Percentiles rank a stretch among this genome's conserved stretches.
These are phyloP conservation scores for Ormosia emarginata DNA, from an alignment of 306 rosid genomes.

Conservation along the genomic window DNA sequence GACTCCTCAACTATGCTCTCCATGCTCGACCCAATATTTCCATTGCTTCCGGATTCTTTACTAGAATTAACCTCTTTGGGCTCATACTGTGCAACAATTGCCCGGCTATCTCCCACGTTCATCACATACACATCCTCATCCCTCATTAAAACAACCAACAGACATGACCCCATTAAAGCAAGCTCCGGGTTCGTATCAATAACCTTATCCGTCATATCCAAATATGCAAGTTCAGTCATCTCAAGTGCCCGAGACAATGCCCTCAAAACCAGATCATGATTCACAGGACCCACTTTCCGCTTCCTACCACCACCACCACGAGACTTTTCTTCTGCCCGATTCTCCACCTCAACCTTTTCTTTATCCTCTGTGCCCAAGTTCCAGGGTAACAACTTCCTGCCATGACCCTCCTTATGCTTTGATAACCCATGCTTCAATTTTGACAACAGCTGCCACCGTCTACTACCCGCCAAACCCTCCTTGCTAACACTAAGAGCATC, in stretches of 20 bases:
- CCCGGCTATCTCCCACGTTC: constrained; percentile 96
- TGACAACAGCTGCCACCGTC: constrained; percentile 74
- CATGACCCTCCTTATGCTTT: constrained; percentile 73
- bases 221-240: constrained; percentile 65
- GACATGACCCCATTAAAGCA: constrained; percentile 90
- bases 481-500: constrained; percentile 79
- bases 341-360: constrained; percentile 56
- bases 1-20: constrained; percentile 70
- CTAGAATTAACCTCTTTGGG: constrained; percentile 48
- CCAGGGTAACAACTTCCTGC: constrained; percentile 48
- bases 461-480: constrained; percentile 64
- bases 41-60: constrained; percentile 26
- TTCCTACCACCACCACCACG: constrained; percentile 28
- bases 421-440: constrained; percentile 75
- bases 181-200: constrained; percentile 77
- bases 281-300: constrained; percentile 77
- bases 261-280: constrained; percentile 68
- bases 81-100: constrained; percentile 78
- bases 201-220: constrained; percentile 86
- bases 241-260: constrained; percentile 82
- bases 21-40: constrained; percentile 33
- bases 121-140: constrained; percentile 94
- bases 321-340: constrained; percentile 48
- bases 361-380: constrained; percentile 38
- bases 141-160: constrained; percentile 81